phyloP scores from a whole-genome alignment of 192 early-diverging fungal genomes.

The Coemansia furcata region DNA sequence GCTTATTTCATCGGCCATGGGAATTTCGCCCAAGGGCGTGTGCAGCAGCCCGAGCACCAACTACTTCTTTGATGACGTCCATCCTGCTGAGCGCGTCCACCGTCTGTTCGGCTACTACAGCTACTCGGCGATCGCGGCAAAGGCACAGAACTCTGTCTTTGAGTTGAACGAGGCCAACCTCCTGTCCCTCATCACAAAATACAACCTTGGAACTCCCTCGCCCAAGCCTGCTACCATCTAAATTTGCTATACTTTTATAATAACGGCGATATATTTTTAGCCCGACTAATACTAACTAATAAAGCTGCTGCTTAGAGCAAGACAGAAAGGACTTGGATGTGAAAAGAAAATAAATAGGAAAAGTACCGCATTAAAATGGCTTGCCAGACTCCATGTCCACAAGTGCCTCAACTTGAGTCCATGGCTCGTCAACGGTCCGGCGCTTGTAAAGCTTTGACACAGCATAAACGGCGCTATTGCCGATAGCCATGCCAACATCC shows the following conservation, averaged over 20 bases:
- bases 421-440: conserved; percentile 10
- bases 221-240: conserved; percentile 27
- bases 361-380: neutral
- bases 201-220: conserved; percentile 24
- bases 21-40: conserved; percentile 17
- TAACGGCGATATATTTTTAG: neutral
- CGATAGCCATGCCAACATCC: conserved; percentile 15
- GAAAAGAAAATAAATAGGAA: no score
- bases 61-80: conserved; percentile 48
- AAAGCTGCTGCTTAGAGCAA: no score
- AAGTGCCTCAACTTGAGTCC: neutral
- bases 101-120: conserved; percentile 42
- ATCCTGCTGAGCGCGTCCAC: conserved; percentile 45
- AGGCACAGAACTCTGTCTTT: conserved; percentile 5
- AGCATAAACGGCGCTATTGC: conserved; percentile 10
- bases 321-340: no score
- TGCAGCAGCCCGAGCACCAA: conserved; percentile 39
- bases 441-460: conserved; percentile 7
- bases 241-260: neutral
- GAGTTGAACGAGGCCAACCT: conserved; percentile 25
- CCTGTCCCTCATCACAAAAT: conserved; percentile 21
- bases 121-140: conserved; percentile 17
- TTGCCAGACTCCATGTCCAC: no score
- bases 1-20: conserved; percentile 24
- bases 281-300: no score